phyloP scores from a whole-genome alignment of 2,329 filamentous ascomycete species.

The Fusarium drepaniforme region DNA sequence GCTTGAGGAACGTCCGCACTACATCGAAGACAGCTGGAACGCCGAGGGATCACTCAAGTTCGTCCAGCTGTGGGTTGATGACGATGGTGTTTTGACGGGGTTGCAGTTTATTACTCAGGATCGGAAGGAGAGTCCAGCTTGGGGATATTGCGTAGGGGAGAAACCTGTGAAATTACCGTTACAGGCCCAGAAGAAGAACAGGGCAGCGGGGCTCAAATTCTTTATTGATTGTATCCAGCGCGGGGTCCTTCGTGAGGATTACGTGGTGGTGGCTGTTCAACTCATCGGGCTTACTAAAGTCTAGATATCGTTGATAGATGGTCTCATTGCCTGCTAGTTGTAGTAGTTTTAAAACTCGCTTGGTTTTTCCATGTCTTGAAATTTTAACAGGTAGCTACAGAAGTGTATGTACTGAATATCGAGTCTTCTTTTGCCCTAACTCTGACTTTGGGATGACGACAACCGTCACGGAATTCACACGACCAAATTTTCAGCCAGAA shows the following conservation, averaged over 20 bases:
- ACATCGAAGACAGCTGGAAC: not conserved
- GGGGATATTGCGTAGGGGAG: not conserved
- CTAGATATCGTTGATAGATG: not conserved
- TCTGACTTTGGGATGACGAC: not conserved
- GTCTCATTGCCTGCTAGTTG: not conserved
- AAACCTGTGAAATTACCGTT: not conserved
- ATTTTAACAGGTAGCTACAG: not conserved
- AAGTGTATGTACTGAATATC: not conserved
- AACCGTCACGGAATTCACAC: not conserved
- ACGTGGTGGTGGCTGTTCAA: not conserved
- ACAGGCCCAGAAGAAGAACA: not conserved
- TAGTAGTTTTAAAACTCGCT: not conserved
- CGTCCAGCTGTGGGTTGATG: not conserved
- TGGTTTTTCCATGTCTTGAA: not conserved
- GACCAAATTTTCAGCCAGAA: not conserved
- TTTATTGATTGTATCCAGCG: not conserved
- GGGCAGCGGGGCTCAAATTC: not conserved
- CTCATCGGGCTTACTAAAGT: not conserved
- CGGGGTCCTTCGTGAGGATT: not conserved
- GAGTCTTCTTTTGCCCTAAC: not conserved
- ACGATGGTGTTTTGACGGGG: not conserved
- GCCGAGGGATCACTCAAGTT: not conserved
- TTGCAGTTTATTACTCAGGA: not conserved
- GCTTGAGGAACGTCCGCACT: not conserved
- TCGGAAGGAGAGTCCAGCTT: not conserved